A percentile compares a stretch with the other conserved stretches of the same genome.
phyloP scores from a whole-genome alignment of 805 yeast species.

The Hyphopichia homilentoma region DNA sequence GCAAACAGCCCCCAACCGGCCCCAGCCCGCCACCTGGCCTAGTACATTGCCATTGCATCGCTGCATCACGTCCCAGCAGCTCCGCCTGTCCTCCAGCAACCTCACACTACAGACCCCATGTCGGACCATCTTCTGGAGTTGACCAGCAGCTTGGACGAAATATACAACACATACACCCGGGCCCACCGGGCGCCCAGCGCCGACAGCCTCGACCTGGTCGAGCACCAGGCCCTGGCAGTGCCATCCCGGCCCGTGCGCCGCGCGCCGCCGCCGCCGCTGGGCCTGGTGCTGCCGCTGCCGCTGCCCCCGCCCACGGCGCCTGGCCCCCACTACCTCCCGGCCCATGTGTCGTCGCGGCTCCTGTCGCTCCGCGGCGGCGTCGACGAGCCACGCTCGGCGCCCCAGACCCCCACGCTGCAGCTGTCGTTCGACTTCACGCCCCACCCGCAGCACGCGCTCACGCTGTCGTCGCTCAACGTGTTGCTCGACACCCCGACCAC shows the following conservation, averaged over 20 bases:
- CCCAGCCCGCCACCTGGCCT: too few relatives aligned
- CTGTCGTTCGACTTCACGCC: conserved; percentile 30
- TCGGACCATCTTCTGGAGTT: conserved; percentile 17
- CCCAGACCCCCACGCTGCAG: conserved; percentile 26
- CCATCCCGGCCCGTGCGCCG: too few relatives aligned
- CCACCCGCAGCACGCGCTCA: conserved; percentile 19
- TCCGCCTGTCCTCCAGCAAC: too few relatives aligned
- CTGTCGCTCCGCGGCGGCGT: conserved; percentile 15
- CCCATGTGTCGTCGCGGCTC: conserved; percentile 22
- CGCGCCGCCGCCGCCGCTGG: too few relatives aligned
- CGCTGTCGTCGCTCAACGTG: conserved; percentile 35
- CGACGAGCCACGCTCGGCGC: conserved; percentile 20
- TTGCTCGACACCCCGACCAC: conserved; percentile 26
- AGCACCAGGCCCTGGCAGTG: too few relatives aligned
- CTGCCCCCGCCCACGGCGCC: too few relatives aligned
- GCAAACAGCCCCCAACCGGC: too few relatives aligned
- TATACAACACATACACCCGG: conserved; percentile 15
- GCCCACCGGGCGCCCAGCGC: conserved; percentile 10
- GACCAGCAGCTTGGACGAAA: conserved; percentile 21
- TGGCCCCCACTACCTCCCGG: too few relatives aligned
- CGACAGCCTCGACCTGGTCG: conserved; percentile 26
- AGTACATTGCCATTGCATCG: too few relatives aligned
- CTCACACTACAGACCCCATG: too few relatives aligned
- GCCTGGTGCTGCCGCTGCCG: too few relatives aligned
- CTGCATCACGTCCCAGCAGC: too few relatives aligned